Evolutionary conservation across 768 basidiomycete species (phyloP).

Genomic region (Exidia glandulosa): DNA sequence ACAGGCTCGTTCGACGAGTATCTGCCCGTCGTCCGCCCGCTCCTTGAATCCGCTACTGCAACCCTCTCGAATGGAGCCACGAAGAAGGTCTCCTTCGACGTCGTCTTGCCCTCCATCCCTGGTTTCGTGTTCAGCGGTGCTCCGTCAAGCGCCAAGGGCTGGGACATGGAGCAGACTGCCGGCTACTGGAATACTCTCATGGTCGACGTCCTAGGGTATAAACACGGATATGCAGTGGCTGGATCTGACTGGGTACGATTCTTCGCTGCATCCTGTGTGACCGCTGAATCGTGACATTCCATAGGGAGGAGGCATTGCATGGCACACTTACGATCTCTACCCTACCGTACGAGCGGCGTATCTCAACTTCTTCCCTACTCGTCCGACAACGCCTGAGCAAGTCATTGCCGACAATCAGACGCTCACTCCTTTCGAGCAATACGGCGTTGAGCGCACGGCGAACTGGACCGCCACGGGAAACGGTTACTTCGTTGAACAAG

Average conservation of each 20-base stretch:
- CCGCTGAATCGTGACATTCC: neutral
- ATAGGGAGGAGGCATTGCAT: constrained; percentile 1
- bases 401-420: neutral
- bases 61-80: neutral
- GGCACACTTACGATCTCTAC: constrained; percentile 5
- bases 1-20: constrained; percentile 2
- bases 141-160: constrained; percentile 6
- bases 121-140: constrained; percentile 13
- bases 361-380: constrained; percentile 7
- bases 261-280: neutral
- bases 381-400: neutral
- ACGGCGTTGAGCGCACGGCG: neutral
- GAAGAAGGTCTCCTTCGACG: constrained; percentile 2
- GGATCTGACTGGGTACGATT: constrained; percentile 15
- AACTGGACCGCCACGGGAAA: constrained; percentile 1
- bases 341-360: constrained; percentile 6
- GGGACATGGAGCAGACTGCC: constrained; percentile 16
- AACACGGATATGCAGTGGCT: constrained; percentile 11
- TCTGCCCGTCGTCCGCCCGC: neutral
- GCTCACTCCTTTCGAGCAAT: neutral
- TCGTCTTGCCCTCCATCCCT: constrained; percentile 8
- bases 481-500: constrained; percentile 1
- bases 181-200: constrained; percentile 17
- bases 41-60: neutral
- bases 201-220: constrained; percentile 16